Evolutionary conservation across 192 early-diverging fungal species (phyloP), one percentile per base, ranked within the genome.

Genomic region (Physocladia obscura): DNA sequence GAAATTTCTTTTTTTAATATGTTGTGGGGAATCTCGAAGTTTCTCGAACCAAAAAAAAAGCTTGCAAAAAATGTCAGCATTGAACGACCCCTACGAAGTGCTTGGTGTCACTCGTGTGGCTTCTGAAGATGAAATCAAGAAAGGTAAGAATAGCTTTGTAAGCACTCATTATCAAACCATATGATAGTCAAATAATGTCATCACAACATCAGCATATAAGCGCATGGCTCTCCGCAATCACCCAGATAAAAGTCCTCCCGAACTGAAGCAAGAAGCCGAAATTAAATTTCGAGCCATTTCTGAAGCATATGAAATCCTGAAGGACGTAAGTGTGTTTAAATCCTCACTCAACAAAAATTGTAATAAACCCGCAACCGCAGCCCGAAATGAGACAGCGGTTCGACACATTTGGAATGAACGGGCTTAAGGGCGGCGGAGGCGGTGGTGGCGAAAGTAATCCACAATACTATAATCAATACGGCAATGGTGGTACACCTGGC

Each of bases 231-330:
- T 72, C 49, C 13, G 32, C 29, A 11, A 21, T 27, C 70, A 72
- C 34, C 70, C 70, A 1, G 70, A 72, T 61, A 72, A 72, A 51
- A n/a, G 34, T 22, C 15, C 38, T 35, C 39, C 69, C 2, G 69
- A 71, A 48, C 24, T 49, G 11, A 57, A 59, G 31, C 38, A 13
- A 34, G 17, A 47, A 31, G 69, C 69, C 21, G 70, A 63, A 40
- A 36, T 52, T 15, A 13, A 64, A 11, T 72, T 72, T 34, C 40
- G 60, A 24, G 21, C 30, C 13, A 59, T 72, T 5, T 62, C 70
- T 29, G 70, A 72, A 49, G 70, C 70, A 21, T 72, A 72, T 35
- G 60, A 72, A 37, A 59, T 72, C 17, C 57, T 72, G 60, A 52
- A 59, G 55, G 54, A 72, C 39, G 70, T 72, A 27, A 60, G 67